phyloP scores from a whole-genome alignment of 768 basidiomycete species.

The Psilocybe cubensis region DNA sequence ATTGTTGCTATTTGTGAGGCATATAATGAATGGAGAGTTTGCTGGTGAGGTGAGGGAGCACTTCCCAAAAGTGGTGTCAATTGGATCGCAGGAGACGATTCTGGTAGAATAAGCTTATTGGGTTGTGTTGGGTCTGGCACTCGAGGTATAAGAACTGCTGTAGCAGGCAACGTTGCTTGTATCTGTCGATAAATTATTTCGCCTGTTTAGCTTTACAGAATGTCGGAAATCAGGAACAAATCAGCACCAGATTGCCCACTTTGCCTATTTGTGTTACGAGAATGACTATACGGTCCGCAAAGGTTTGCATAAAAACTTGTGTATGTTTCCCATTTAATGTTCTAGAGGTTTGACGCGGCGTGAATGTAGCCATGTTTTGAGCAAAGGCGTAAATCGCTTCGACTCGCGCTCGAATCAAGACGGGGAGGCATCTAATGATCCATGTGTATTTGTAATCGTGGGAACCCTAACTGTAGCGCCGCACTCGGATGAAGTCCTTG shows the following conservation, averaged over 20 bases:
- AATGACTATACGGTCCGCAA: constrained; percentile 81
- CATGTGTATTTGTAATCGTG: not conserved
- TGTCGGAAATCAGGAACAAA: constrained; percentile 2
- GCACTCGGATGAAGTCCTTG: not conserved
- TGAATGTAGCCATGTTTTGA: constrained; percentile 32
- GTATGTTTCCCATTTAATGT: constrained; percentile 62
- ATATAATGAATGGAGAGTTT: constrained; percentile 79
- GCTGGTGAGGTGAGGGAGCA: constrained; percentile 67
- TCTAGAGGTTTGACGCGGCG: constrained; percentile 54
- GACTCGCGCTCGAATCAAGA: not conserved
- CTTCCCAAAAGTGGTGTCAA: constrained; percentile 80
- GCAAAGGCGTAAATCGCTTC: constrained; percentile 1
- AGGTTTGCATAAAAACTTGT: constrained; percentile 78
- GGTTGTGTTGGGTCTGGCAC: constrained; percentile 37
- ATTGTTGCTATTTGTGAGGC: constrained; percentile 87
- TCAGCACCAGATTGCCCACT: constrained; percentile 80
- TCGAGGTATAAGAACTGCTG: constrained; percentile 52
- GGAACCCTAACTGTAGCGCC: not conserved
- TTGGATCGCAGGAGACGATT: constrained; percentile 72
- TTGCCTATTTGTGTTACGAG: constrained; percentile 90
- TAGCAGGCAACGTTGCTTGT: constrained; percentile 76
- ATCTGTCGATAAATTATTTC: constrained; percentile 50
- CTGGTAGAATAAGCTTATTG: constrained; percentile 46
- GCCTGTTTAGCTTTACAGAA: not conserved
- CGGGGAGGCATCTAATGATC: not conserved